phyloP scores from a whole-genome alignment of 345 rosid species.

The Lepidium didymum region DNA sequence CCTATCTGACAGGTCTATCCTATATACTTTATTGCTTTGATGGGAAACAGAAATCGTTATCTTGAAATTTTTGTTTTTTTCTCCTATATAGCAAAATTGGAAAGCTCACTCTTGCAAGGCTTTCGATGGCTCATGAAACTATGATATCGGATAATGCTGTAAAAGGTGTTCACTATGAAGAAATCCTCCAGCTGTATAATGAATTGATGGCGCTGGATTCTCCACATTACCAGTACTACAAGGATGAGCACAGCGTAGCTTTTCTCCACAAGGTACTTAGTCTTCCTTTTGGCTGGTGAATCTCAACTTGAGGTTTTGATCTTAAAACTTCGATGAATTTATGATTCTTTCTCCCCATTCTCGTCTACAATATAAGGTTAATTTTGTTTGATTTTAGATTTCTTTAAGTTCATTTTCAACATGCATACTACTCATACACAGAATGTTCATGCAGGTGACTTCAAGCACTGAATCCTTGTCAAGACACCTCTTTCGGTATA shows the following conservation, averaged over 20 bases:
- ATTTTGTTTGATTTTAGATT: background rate
- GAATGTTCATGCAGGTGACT: conserved; percentile 51
- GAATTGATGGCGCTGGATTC: conserved; percentile 71
- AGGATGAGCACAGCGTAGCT: conserved; percentile 65
- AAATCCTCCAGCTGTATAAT: conserved; percentile 55
- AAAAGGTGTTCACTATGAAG: conserved; percentile 42
- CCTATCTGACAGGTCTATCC: conserved; percentile 52
- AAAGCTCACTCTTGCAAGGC: conserved; percentile 84
- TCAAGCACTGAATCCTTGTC: conserved; percentile 47
- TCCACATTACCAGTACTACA: conserved; percentile 59
- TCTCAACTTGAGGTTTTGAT: background rate
- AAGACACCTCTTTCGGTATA: conserved; percentile 40
- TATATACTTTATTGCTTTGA: background rate
- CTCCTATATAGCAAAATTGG: conserved; percentile 70
- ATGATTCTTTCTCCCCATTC: background rate
- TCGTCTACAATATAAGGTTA: background rate
- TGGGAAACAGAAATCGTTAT: background rate
- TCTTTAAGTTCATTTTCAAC: background rate
- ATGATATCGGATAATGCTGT: conserved; percentile 24
- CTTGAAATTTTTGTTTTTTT: background rate
- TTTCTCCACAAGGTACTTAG: conserved; percentile 52
- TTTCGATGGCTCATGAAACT: conserved; percentile 63
- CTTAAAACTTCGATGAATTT: background rate
- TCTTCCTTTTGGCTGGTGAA: conserved; percentile 1
- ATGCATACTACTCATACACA: conserved; percentile 7